Evolutionary conservation across 2,329 filamentous ascomycete genomes (phyloP), one percentile per base, ranked within the genome.

Genomic region (Lecanosticta acicola): DNA sequence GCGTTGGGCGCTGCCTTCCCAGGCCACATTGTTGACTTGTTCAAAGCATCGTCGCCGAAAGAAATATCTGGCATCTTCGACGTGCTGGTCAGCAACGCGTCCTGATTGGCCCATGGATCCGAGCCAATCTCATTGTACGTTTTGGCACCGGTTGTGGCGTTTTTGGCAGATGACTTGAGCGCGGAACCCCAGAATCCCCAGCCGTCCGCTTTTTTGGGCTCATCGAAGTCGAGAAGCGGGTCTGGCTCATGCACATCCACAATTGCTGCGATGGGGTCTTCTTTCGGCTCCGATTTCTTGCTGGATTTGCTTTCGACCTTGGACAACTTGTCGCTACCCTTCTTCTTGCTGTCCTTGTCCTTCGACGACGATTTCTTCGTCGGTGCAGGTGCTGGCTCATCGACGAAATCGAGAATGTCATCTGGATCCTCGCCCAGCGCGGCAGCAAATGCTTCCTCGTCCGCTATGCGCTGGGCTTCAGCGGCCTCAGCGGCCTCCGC

Each of bases 161-260:
- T 11, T 29, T 29, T 29, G 24, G 24, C 24, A 29, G 24, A 29
- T 29, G 24, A 29, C 55, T 69, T 71, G 43, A 70, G 59, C 45
- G 66, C 68, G 35, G 70, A 64, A 45, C 71, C 71, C 68, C 68
- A 73, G 44, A 68, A 68, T 40, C 66, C 59, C 63, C 65, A 70
- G 36, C 68, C 69, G 39, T 63, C 59, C 20, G 61, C 55, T 50
- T 63, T 59, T 35, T 51, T 50, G 35, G 57, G 46, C 45, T 57
- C 53, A 33, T 58, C 55, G 50, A 42, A 34, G 32, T 58, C 50
- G 21, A 45, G 34, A 13, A 39, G 35, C 32, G 51, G 41, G 32
- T 44, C 39, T 29, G 41, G 44, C 38, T 58, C 55, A 16, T 55
- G 43, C 14, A 49, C 50, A n/a, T 56, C 53, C 8, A 54, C 42